Percentiles rank a stretch among this genome's conserved stretches.
Conservation (phyloP, 768 basidiomycete genomes). For the Melanogaster broomeanus region DNA sequence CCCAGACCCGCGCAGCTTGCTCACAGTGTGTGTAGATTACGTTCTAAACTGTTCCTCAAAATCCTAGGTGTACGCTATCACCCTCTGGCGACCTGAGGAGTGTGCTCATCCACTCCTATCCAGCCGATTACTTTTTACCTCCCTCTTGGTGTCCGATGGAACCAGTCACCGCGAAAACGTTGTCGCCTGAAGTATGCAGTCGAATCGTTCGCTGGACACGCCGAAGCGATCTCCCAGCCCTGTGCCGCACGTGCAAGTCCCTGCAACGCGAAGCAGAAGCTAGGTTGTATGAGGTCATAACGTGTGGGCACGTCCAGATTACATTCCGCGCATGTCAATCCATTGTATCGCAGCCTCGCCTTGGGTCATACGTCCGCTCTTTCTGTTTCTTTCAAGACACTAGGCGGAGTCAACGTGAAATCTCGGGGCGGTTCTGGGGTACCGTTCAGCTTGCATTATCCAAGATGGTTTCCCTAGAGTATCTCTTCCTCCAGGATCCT, state of each 20-base stretch:
- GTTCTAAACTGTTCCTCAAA: background rate
- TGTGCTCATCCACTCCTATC: background rate
- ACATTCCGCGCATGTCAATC: conserved; percentile 41
- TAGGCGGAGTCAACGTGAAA: conserved; percentile 24
- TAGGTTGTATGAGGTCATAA: conserved; percentile 44
- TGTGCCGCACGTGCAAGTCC: conserved; percentile 47
- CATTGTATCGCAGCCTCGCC: conserved; percentile 34
- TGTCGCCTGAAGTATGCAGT: conserved; percentile 46
- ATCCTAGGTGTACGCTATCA: background rate
- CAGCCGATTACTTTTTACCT: background rate
- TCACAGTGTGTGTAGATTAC: background rate
- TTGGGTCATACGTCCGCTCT: conserved; percentile 43
- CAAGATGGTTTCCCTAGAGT: conserved; percentile 45
- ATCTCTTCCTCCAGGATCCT: conserved; percentile 44
- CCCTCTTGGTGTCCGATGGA: conserved; percentile 14
- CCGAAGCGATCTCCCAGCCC: conserved; percentile 40
- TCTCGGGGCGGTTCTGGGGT: conserved; percentile 44
- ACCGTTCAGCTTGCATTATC: conserved; percentile 44
- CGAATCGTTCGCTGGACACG: conserved; percentile 41
- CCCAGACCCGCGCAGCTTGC: background rate
- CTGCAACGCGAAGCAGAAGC: conserved; percentile 51
- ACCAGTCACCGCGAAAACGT: conserved; percentile 9
- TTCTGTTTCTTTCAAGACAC: conserved; percentile 43
- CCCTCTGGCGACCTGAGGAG: background rate
- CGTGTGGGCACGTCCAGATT: conserved; percentile 38